Evolutionary conservation across 345 rosid genomes (phyloP).

Genomic region (Hirschfeldia incana): DNA sequence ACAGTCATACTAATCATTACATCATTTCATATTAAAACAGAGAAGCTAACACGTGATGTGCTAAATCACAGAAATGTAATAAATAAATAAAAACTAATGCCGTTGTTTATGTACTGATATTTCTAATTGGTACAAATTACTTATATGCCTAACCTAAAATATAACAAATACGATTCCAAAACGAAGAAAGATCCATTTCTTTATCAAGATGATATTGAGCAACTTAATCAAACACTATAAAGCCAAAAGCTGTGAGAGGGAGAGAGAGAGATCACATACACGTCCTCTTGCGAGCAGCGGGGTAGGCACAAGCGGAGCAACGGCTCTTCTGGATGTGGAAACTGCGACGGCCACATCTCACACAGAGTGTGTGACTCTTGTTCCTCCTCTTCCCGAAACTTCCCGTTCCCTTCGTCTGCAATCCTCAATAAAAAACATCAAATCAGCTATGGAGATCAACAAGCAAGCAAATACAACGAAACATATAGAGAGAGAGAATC

Average conservation of each 20-base stretch:
- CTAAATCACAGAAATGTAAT: background rate
- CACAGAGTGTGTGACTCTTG: conserved; percentile 82
- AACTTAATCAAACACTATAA: background rate
- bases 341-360: conserved; percentile 82
- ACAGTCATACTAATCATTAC: no score
- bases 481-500: background rate
- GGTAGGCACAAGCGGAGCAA: conserved; percentile 70
- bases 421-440: background rate
- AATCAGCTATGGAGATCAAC: background rate
- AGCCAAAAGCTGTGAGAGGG: background rate
- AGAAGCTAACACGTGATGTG: background rate
- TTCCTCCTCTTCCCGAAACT: conserved; percentile 82
- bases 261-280: conserved; percentile 37
- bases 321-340: conserved; percentile 86
- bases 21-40: background rate
- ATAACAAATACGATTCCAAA: background rate
- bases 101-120: background rate
- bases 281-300: conserved; percentile 62
- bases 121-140: background rate
- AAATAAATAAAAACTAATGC: background rate
- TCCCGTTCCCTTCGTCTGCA: conserved; percentile 76
- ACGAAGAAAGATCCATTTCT: background rate
- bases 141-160: background rate
- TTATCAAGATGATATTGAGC: background rate
- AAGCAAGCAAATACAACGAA: background rate